Percentiles rank a stretch among this genome's conserved stretches.
Evolutionary conservation across 2,329 filamentous ascomycete genomes (phyloP).

Genomic region (Alternaria incomplexa): DNA sequence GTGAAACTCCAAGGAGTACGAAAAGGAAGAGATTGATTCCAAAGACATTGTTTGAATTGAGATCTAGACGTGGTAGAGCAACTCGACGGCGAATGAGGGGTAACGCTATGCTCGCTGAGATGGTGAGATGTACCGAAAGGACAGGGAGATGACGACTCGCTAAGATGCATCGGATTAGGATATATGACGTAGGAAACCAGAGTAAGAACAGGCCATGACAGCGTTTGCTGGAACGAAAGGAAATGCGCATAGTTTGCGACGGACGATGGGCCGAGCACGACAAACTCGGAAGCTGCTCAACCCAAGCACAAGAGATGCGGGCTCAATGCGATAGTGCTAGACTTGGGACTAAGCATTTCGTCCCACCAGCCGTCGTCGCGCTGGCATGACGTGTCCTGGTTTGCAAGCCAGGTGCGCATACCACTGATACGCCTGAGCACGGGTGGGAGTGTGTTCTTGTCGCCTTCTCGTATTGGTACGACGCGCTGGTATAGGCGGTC

Average conservation of each 20-base stretch:
- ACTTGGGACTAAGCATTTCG: conserved; percentile 40
- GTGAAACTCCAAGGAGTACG: too few relatives aligned
- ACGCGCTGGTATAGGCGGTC: conserved; percentile 40
- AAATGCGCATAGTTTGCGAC: too few relatives aligned
- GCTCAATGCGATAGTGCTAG: conserved; percentile 28
- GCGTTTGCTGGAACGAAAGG: neutral
- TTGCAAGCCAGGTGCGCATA: conserved; percentile 39
- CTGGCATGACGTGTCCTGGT: conserved; percentile 30
- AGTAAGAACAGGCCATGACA: neutral
- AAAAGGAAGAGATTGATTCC: too few relatives aligned
- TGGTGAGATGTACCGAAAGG: neutral
- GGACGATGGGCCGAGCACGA: too few relatives aligned
- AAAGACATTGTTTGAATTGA: too few relatives aligned
- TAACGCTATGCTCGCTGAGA: neutral
- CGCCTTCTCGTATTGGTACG: conserved; percentile 40
- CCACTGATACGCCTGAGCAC: conserved; percentile 40
- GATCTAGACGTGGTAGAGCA: neutral
- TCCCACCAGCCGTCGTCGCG: conserved; percentile 42
- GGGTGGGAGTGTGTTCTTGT: conserved; percentile 39
- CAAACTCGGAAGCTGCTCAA: conserved; percentile 1
- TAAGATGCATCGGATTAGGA: neutral
- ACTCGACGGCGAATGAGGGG: neutral
- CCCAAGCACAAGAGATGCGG: conserved; percentile 23
- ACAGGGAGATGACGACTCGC: neutral
- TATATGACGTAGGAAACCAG: neutral